These are phyloP conservation scores for Neopestalotiopsis rosae DNA, from an alignment of 2,329 filamentous ascomycete species.

Conservation along the genomic window DNA sequence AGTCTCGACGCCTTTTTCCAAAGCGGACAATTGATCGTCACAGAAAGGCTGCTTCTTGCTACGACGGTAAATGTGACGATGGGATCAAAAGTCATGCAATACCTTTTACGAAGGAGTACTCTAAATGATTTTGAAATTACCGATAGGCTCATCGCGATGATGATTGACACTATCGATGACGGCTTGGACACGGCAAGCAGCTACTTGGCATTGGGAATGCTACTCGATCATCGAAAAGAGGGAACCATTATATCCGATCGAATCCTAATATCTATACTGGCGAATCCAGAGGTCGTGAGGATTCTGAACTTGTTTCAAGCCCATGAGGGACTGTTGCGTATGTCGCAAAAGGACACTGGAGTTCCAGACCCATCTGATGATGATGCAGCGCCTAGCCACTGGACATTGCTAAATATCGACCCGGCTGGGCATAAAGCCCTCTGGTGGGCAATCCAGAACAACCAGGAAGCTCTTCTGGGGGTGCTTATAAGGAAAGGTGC, in stretches of 20 bases:
- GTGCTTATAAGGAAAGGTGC: neutral
- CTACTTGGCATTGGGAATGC: neutral
- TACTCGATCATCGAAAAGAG: neutral
- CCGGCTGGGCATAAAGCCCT: neutral
- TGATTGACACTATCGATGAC: neutral
- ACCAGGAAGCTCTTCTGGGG: neutral
- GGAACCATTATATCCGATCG: neutral
- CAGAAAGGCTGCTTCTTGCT: no score
- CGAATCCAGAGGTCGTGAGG: neutral
- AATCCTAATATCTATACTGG: neutral
- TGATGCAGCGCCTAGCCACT: neutral
- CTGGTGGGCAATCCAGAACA: neutral
- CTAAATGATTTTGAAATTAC: no score
- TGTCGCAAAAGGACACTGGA: neutral
- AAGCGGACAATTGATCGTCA: no score
- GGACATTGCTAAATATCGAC: neutral
- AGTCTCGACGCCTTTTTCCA: neutral
- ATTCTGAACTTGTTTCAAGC: neutral
- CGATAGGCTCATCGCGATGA: neutral
- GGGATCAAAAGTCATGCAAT: no score
- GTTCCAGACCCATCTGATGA: neutral
- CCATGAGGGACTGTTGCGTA: neutral
- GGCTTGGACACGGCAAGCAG: neutral
- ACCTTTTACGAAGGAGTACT: no score
- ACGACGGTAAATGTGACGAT: no score